Evolutionary conservation across 768 basidiomycete species (phyloP), one percentile per base, ranked within the genome.

Genomic region (Suillus americanus): DNA sequence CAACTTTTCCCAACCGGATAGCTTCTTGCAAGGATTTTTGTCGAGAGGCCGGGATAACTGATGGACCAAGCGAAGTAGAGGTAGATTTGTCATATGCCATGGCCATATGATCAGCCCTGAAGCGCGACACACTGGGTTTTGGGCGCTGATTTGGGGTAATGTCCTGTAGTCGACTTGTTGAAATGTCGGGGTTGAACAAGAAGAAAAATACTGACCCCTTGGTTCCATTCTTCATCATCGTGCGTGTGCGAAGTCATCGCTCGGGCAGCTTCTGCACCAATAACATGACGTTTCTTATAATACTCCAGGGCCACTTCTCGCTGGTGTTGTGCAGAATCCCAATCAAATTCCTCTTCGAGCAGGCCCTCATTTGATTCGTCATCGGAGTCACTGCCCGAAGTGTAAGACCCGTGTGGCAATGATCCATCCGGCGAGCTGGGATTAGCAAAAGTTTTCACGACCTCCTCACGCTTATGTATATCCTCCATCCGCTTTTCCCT

Each of bases 231-330:
- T 55, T 81, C 69, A 37, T 77, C 77, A 41, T 79, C 77, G 64
- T 82, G 81, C 28, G 77, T 74, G 67, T 83, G 83, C 7, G 79
- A 77, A 60, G 78, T 77, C 79, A 90, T 81, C 12, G 82, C 84
- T 46, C 79, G 78, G 16, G 83, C 78, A 51, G 85, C 83, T 54
- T 82, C 83, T 45, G 82, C 78, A 1, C 86, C 86, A 60, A 92
- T 82, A 20, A 78, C 78, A 41, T 75, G 76, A 57, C 89, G 85
- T 72, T 86, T 89, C 67, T 81, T 77, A 72, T 89, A 81, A 70
- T 94, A 93, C 67, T 87, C 86, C 48, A 92, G 70, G 20, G 88
- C 86, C 67, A 93, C 83, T 72, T 92, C 91, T 35, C 90, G 87
- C 67, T 92, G 89, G 68, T 90, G 89, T 60, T 80, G 84, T 28